Percentiles rank a stretch among this genome's conserved stretches.
These are phyloP conservation scores for Berberis vulgaris DNA, from an alignment of 164 flowering plant genomes.

Conservation along the genomic window DNA sequence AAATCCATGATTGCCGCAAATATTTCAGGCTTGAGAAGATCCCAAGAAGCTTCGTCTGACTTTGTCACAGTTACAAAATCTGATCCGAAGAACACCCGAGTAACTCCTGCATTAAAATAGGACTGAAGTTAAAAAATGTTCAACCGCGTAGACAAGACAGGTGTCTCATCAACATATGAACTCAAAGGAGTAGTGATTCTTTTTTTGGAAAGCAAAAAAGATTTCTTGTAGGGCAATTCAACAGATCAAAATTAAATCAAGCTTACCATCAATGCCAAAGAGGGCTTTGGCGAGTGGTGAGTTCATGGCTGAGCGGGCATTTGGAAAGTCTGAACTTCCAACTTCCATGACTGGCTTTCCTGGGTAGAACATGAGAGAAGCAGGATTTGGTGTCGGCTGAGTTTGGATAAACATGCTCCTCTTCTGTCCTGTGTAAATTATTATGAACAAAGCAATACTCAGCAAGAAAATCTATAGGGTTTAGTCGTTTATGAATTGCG, in stretches of 20 bases:
- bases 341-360: constrained; percentile 91
- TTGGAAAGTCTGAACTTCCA: constrained; percentile 92
- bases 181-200: background rate
- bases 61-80: constrained; percentile 91
- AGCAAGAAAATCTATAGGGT: background rate
- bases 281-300: constrained; percentile 80
- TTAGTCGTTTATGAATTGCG: background rate
- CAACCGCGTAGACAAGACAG: too few relatives aligned
- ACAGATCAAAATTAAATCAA: background rate
- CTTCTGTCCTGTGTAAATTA: constrained; percentile 55
- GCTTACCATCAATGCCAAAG: constrained; percentile 73
- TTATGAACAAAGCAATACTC: constrained; percentile 1
- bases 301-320: constrained; percentile 81
- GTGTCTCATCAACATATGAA: background rate
- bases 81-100: constrained; percentile 87
- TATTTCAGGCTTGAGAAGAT: constrained; percentile 78
- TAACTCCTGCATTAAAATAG: constrained; percentile 40
- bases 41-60: constrained; percentile 83
- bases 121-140: background rate
- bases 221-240: background rate
- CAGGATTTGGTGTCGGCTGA: constrained; percentile 88
- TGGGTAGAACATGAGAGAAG: constrained; percentile 89
- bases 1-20: constrained; percentile 97
- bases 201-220: background rate
- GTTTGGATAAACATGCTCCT: constrained; percentile 94